A percentile compares a stretch with the other conserved stretches of the same genome.
Conservation (phyloP, 2,329 filamentous ascomycete species). For the Botryosphaeria dothidea region DNA sequence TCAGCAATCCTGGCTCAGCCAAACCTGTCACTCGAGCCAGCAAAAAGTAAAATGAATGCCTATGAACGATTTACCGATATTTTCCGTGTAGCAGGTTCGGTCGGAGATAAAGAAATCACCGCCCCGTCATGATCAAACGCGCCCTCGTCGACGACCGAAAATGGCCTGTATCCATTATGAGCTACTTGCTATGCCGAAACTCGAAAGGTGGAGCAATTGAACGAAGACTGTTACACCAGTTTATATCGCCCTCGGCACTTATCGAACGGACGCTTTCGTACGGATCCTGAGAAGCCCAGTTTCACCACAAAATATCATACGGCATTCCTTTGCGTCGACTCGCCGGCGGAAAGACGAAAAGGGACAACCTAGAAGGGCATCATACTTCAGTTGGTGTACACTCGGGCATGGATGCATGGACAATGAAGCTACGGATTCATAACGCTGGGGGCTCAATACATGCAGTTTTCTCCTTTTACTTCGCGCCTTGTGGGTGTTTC, state of each 20-base stretch:
- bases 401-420: conserved; percentile 16
- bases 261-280: conserved; percentile 13
- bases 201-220: conserved; percentile 9
- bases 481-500: conserved; percentile 15
- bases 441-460: conserved; percentile 16
- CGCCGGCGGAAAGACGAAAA: conserved; percentile 16
- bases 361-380: conserved; percentile 13
- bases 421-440: conserved; percentile 17
- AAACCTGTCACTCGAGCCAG: conserved; percentile 69
- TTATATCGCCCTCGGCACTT: neutral
- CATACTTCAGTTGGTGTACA: conserved; percentile 7
- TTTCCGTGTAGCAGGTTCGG: conserved; percentile 85
- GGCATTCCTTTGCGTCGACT: conserved; percentile 15
- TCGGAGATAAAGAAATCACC: conserved; percentile 68
- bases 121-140: conserved; percentile 25
- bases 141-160: conserved; percentile 19
- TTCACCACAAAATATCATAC: conserved; percentile 5
- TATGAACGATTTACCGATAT: conserved; percentile 21
- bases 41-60: conserved; percentile 47
- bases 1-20: conserved; percentile 68
- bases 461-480: conserved; percentile 17
- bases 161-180: conserved; percentile 20
- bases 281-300: conserved; percentile 11
- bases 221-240: conserved; percentile 11
- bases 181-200: conserved; percentile 17